Conservation (phyloP, 1,139 yeast genomes). For the Eremothecium sinecaudum region DNA sequence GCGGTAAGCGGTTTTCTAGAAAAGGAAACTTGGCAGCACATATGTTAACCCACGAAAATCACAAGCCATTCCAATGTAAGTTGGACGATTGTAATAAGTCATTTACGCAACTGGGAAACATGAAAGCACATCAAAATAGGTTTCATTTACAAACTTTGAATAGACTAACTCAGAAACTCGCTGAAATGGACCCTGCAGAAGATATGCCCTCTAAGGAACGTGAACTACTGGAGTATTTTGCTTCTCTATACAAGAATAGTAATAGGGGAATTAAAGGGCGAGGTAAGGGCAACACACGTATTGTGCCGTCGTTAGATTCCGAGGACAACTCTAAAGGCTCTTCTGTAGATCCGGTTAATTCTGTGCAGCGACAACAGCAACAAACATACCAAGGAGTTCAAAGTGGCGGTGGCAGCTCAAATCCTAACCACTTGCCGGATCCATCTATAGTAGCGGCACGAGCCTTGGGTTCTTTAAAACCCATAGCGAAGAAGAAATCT, state of each 20-base stretch:
- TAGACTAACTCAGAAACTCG: slow-evolving; percentile 50
- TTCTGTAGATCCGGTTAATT: neutral
- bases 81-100: slow-evolving; percentile 76
- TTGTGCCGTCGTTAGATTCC: slow-evolving; percentile 13
- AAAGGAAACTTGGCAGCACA: slow-evolving; percentile 89
- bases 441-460: slow-evolving; percentile 9
- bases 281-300: slow-evolving; percentile 44
- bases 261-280: slow-evolving; percentile 88
- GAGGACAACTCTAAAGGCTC: slow-evolving; percentile 5
- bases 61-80: slow-evolving; percentile 71
- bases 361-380: slow-evolving; percentile 1
- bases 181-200: slow-evolving; percentile 41
- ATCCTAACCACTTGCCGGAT: slow-evolving; percentile 6
- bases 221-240: slow-evolving; percentile 64
- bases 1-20: slow-evolving; percentile 69
- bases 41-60: slow-evolving; percentile 65
- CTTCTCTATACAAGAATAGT: slow-evolving; percentile 72
- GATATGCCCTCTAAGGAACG: slow-evolving; percentile 55
- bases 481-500: slow-evolving; percentile 7
- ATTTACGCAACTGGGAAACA: slow-evolving; percentile 84
- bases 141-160: slow-evolving; percentile 69
- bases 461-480: slow-evolving; percentile 9
- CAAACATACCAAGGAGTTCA: slow-evolving; percentile 2
- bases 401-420: slow-evolving; percentile 5
- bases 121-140: slow-evolving; percentile 88